A percentile compares a stretch with the other conserved stretches of the same genome.
phyloP scores from a whole-genome alignment of 1,284 basidiomycete species.

The Vanrija sp. region DNA sequence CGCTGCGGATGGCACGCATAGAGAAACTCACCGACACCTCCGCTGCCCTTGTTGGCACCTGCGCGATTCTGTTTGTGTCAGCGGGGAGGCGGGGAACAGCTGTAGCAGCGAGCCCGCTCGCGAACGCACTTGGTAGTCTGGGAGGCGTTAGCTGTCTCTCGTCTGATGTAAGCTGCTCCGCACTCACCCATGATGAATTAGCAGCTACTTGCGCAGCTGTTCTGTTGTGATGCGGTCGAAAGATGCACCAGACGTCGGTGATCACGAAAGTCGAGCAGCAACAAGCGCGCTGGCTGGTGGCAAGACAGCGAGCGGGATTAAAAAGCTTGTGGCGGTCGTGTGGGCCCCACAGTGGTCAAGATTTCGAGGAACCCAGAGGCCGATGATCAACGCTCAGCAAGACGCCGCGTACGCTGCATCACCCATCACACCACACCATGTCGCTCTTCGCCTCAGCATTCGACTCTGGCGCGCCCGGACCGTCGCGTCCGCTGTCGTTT shows the following conservation, averaged over 20 bases:
- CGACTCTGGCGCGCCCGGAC: slow-evolving; percentile 20
- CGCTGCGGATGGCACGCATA: background rate
- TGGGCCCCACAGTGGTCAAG: slow-evolving; percentile 1
- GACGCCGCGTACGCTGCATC: background rate
- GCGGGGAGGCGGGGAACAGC: background rate
- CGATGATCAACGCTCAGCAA: background rate
- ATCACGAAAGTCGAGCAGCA: background rate
- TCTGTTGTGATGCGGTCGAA: background rate
- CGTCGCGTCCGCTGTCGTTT: slow-evolving; percentile 5
- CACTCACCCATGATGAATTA: slow-evolving; percentile 17
- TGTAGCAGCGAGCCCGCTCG: background rate
- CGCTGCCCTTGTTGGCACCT: slow-evolving; percentile 91
- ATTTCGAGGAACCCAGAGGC: background rate
- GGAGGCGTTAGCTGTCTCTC: background rate
- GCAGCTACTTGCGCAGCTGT: background rate
- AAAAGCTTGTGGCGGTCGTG: slow-evolving; percentile 6
- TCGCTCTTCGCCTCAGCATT: slow-evolving; percentile 44
- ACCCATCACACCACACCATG: slow-evolving; percentile 18
- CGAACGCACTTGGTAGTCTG: slow-evolving; percentile 44
- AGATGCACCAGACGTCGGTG: background rate
- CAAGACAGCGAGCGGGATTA: no score
- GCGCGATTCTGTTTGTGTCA: slow-evolving; percentile 69
- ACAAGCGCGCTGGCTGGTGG: no score
- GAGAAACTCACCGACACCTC: slow-evolving; percentile 63
- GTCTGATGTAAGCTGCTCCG: background rate